Conservation (phyloP, 2,329 filamentous ascomycete genomes). For the Colletotrichum paranaense region DNA sequence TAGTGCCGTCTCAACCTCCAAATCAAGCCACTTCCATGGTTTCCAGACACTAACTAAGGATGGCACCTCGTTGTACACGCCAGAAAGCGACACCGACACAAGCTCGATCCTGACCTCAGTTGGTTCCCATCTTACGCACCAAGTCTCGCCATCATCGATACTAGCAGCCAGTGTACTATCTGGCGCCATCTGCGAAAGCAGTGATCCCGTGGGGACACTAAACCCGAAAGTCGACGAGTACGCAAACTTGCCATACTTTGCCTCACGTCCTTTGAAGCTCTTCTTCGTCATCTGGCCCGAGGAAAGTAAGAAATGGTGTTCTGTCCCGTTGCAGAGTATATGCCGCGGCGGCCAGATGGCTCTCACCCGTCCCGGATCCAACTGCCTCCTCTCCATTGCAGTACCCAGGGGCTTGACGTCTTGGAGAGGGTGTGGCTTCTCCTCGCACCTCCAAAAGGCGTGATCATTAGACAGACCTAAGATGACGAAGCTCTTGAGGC, state of each 20-base stretch:
- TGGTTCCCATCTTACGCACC: slow-evolving; percentile 25
- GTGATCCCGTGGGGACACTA: slow-evolving; percentile 43
- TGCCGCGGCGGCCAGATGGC: slow-evolving; percentile 47
- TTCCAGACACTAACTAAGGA: slow-evolving; percentile 32
- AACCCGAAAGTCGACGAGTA: slow-evolving; percentile 53
- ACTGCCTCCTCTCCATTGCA: neutral
- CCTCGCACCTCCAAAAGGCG: slow-evolving; percentile 53
- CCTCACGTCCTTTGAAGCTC: slow-evolving; percentile 46
- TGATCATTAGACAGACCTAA: slow-evolving; percentile 46
- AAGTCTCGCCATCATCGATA: slow-evolving; percentile 34
- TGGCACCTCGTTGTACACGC: neutral
- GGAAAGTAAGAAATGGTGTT: slow-evolving; percentile 52
- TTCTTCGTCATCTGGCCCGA: slow-evolving; percentile 47
- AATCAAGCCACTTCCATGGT: slow-evolving; percentile 28
- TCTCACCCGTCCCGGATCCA: neutral
- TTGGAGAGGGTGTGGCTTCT: slow-evolving; percentile 47
- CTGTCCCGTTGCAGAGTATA: slow-evolving; percentile 49
- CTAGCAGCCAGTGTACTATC: slow-evolving; percentile 36
- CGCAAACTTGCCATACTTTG: slow-evolving; percentile 53
- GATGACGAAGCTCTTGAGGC: slow-evolving; percentile 55
- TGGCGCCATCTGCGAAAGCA: slow-evolving; percentile 41
- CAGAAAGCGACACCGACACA: neutral
- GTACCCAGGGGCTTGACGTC: neutral
- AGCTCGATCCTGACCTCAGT: slow-evolving; percentile 19
- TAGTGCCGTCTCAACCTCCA: slow-evolving; percentile 33